Base-by-base conservation (phyloP, 495 filamentous ascomycete genomes). In the Parmelia sp. region DNA sequence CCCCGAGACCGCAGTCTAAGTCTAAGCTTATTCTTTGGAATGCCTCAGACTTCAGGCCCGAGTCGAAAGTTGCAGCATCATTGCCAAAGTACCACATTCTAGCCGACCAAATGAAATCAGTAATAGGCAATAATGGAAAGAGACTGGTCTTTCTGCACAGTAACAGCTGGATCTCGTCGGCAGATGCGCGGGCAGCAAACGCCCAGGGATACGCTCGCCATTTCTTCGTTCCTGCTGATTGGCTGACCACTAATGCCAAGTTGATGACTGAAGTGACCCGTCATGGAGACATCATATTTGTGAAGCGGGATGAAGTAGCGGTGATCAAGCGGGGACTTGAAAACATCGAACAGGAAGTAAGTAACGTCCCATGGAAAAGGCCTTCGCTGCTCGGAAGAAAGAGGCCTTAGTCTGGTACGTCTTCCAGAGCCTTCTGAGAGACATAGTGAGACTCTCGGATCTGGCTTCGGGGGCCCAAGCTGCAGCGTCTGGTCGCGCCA, bases 271-370 rank as follows among this genome's bases (percentile, higher is more conserved):
- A 67, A 8, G 51, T 71, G 37, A 63, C 45, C 7, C 45, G 36
- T 21, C 60, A 67, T 14, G 73, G 73, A 19, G 70, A 73, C 47
- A 70, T 75, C 31, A 15, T 75, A 9, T 65, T 73, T 9, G 70
- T 63, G 42, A 67, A 69, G 37, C 39, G 67, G 19, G 47, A 60
- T 23, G 73, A 75, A 15, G 42, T 75, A 39, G 73, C 70, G 23
- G 66, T 75, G n/a, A 72, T 74, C 40, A 73, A 70, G 60, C 63
- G 71, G 17, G 73, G 73, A 3, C 64, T 75, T 19, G 51, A 66
- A 0, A 56, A 56, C 47, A 42, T 47, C 3, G 64, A 66, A 27
- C 5, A 29, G 49, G 61, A 59, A 0, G 36, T 23, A 14, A 6
- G 36, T 25, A 27, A 23, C 1, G 8, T 4, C 11, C 47, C 47